Evolutionary conservation across 2,329 filamentous ascomycete species (phyloP).

Genomic region (Ilyonectria destructans): DNA sequence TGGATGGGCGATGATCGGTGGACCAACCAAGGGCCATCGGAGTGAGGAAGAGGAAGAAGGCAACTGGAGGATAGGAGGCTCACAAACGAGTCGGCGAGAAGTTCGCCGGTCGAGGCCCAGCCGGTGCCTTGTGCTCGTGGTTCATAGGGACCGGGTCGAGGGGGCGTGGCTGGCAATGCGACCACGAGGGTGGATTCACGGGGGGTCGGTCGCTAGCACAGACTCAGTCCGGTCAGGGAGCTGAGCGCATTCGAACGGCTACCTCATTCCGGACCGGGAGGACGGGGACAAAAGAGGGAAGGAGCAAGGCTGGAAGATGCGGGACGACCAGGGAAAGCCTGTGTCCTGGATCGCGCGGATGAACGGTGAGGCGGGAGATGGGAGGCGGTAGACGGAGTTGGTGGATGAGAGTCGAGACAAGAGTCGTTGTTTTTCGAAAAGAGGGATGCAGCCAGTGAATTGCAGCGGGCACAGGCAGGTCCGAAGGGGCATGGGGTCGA

Average conservation of each 20-base stretch:
- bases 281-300: conserved; percentile 24
- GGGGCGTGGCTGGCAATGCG: conserved; percentile 52
- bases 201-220: conserved; percentile 49
- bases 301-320: conserved; percentile 17
- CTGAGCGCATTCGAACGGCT: conserved; percentile 70
- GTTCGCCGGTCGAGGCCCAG: conserved; percentile 73
- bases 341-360: conserved; percentile 35
- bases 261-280: conserved; percentile 69
- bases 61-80: conserved; percentile 50
- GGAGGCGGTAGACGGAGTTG: conserved; percentile 38
- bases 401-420: conserved; percentile 46
- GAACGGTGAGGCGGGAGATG: conserved; percentile 40
- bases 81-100: conserved; percentile 71
- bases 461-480: conserved; percentile 30
- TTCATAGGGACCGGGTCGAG: conserved; percentile 55
- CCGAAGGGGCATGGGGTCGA: conserved; percentile 27
- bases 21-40: conserved; percentile 31
- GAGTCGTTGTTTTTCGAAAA: conserved; percentile 46
- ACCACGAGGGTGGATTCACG: conserved; percentile 48
- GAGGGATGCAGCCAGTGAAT: conserved; percentile 35
- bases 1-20: conserved; percentile 26
- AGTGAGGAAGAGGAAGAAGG: conserved; percentile 27
- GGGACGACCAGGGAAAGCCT: conserved; percentile 30
- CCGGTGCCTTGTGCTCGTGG: conserved; percentile 68
- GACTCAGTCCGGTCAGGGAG: conserved; percentile 75